Conservation (phyloP, 768 basidiomycete species). For the Fibroporia radiculosa region DNA sequence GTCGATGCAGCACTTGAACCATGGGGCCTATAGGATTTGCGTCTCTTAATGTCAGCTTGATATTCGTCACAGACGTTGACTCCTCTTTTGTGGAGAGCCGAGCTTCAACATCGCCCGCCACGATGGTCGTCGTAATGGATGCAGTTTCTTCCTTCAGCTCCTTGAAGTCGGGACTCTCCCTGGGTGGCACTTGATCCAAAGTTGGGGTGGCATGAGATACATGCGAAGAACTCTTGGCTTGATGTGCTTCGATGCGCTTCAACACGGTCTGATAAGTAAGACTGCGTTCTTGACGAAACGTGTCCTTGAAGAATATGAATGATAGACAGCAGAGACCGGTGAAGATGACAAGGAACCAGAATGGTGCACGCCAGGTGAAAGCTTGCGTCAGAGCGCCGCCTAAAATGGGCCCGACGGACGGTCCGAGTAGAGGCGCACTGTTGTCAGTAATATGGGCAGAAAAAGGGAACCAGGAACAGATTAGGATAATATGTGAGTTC, state of each 20-base stretch:
- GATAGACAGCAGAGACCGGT: constrained; percentile 43
- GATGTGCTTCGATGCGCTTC: constrained; percentile 31
- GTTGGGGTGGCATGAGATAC: no score
- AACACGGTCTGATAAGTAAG: constrained; percentile 67
- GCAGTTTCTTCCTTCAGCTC: constrained; percentile 4
- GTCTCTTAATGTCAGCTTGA: constrained; percentile 56
- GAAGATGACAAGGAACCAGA: constrained; percentile 74
- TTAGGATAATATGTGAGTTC: no score
- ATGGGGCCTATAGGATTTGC: constrained; percentile 69
- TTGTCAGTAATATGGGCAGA: no score
- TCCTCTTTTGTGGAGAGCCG: constrained; percentile 6
- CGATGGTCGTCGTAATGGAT: not conserved
- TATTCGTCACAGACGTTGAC: constrained; percentile 5
- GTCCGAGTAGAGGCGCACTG: constrained; percentile 70
- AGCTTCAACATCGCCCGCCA: constrained; percentile 11
- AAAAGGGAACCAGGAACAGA: no score
- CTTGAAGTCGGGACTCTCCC: no score
- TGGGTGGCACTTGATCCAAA: no score
- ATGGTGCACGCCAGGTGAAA: constrained; percentile 72
- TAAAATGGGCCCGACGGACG: constrained; percentile 58
- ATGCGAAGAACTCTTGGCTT: no score
- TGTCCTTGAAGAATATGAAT: constrained; percentile 72
- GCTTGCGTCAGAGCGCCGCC: constrained; percentile 61
- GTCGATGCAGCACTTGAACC: constrained; percentile 43
- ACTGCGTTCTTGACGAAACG: constrained; percentile 81